Base-by-base conservation (phyloP, 1,284 basidiomycete genomes). In the Rhodotorula mucilaginosa region DNA sequence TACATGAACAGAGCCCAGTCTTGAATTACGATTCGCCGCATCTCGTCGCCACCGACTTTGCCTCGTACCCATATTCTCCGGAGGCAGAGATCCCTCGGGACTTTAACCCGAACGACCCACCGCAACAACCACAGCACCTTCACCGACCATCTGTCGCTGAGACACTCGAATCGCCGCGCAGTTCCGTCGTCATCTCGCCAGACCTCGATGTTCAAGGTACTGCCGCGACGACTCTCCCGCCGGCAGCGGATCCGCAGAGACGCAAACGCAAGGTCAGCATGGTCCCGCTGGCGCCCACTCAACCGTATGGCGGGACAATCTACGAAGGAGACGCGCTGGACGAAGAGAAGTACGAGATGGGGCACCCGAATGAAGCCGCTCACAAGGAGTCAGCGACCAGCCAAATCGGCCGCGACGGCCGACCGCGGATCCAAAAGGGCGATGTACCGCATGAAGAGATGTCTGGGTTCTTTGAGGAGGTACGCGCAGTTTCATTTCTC, bases 401-500 rank as follows among this genome's bases (percentile, higher is more conserved):
- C 4, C 10, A 54, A 47, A 23, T 19, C 21, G 31, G 12, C 15
- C 29, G 64, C 46, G 44, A 26, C 29, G 57, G 59, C n/a, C 58
- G 66, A 34, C 59, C 54, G 29, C 64, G 65, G 31, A 58, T 68
- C 12, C 31, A 56, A 23, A 54, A 52, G 34, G 70, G 70, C 13
- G 63, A 72, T 15, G 69, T 74, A 2, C 67, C 65, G 21, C 64
- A 61, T 44, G 74, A 75, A 51, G 74, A 75, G 31, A 69, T 68
- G 74, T 39, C 60, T 39, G 61, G 65, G 18, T 75, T 75, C 64
- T 75, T 74, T 44, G 44, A 61, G 23, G 69, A 74, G 69, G 74
- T 69, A 26, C 26, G 26, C 26, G 26, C 26, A 26, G 1, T 26
- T 26, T 26, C 26, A 26, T 1, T 26, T 26, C 26, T 26, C 26